phyloP scores from a whole-genome alignment of 106 monocot genomes.

The Platanthera guangdongensis region DNA sequence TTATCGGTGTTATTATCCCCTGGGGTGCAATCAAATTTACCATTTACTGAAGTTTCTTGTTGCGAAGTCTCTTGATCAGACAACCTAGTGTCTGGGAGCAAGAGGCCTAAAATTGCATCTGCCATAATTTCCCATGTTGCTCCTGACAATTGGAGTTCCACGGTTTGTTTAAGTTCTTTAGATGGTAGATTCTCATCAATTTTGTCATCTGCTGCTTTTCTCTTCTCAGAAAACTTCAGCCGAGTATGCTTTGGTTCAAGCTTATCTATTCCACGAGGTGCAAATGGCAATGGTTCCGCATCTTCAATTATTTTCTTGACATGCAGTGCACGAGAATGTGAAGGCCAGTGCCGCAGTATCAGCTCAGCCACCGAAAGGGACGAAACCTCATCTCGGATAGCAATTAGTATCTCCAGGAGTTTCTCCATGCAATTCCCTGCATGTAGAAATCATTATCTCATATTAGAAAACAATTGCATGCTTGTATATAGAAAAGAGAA shows the following conservation, averaged over 20 bases:
- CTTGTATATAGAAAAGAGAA: neutral
- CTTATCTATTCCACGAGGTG: constrained; percentile 88
- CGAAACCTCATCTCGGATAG: constrained; percentile 80
- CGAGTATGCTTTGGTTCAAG: constrained; percentile 75
- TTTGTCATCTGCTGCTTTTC: constrained; percentile 39
- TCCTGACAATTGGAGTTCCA: constrained; percentile 43
- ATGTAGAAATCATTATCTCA: constrained; percentile 14
- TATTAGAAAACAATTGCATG: neutral
- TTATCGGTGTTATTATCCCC: constrained; percentile 7
- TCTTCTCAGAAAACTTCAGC: constrained; percentile 64
- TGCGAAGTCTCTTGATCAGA: constrained; percentile 8
- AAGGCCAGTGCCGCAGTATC: constrained; percentile 88
- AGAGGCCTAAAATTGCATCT: constrained; percentile 45
- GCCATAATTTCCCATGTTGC: constrained; percentile 62
- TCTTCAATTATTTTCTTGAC: constrained; percentile 78
- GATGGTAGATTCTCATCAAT: constrained; percentile 12
- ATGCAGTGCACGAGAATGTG: constrained; percentile 87
- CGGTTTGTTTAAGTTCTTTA: constrained; percentile 43
- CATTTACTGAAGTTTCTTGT: constrained; percentile 12
- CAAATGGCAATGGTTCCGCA: constrained; percentile 50
- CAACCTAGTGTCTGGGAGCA: constrained; percentile 13
- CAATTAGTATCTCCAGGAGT: constrained; percentile 84
- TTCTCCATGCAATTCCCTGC: constrained; percentile 99
- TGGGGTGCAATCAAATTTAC: constrained; percentile 6
- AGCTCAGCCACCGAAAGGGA: constrained; percentile 71